Percentiles rank a stretch among this genome's conserved stretches.
These are phyloP conservation scores for Alternaria atra DNA, from an alignment of 2,329 filamentous ascomycete species.

Conservation along the genomic window DNA sequence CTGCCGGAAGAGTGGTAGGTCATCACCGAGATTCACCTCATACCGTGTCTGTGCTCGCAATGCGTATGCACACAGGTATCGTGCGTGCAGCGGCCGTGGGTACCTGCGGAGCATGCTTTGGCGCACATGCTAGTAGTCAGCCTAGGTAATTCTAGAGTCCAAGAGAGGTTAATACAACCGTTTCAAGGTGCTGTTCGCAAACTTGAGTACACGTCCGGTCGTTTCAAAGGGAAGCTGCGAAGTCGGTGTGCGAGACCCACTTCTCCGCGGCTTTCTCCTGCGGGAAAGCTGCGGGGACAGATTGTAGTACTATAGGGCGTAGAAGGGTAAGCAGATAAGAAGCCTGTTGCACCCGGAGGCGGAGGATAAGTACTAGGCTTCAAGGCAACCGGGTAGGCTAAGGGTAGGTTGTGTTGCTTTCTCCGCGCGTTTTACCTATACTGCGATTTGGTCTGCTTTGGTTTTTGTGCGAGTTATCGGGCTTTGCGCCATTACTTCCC, in stretches of 20 bases:
- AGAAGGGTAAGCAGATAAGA: neutral
- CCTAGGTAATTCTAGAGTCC: no score
- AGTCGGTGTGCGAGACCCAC: constrained; percentile 1
- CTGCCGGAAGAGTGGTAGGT: no score
- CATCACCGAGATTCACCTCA: no score
- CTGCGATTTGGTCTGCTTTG: neutral
- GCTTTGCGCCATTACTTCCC: no score
- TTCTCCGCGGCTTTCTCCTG: neutral
- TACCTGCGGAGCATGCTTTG: no score
- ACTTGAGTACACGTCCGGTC: neutral
- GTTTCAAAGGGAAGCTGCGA: neutral
- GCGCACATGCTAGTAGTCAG: no score
- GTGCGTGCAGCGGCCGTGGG: no score
- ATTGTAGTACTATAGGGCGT: neutral
- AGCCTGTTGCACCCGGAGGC: neutral
- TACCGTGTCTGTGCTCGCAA: no score
- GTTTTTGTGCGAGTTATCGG: neutral
- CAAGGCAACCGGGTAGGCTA: neutral
- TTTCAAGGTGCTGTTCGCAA: neutral
- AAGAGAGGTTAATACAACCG: neutral
- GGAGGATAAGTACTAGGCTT: neutral
- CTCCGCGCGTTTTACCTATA: neutral
- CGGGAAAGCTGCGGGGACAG: neutral
- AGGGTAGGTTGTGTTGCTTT: neutral
- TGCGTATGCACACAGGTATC: no score